Evolutionary conservation across 148 eudicot genomes (phyloP).

Genomic region (Nepenthes gracilis): DNA sequence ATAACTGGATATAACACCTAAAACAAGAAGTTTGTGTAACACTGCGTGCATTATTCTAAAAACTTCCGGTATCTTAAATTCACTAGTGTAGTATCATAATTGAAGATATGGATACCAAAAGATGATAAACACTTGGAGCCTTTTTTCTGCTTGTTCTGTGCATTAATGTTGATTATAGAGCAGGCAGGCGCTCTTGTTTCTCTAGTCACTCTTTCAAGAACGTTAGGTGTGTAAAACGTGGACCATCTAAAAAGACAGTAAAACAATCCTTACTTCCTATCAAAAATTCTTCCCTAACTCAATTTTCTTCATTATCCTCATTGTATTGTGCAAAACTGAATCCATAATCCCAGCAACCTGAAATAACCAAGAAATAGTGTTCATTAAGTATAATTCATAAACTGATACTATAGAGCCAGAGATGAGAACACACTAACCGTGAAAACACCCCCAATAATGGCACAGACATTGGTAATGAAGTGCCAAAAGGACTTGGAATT

Average conservation of each 20-base stretch:
- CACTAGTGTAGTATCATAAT: too few species aligned
- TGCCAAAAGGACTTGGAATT: slow-evolving; percentile 70
- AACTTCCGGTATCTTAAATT: too few species aligned
- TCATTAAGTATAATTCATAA: not conserved
- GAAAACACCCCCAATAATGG: slow-evolving; percentile 94
- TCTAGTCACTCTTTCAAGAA: too few species aligned
- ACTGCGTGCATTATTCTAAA: too few species aligned
- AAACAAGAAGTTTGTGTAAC: too few species aligned
- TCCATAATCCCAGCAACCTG: slow-evolving; percentile 98
- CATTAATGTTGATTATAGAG: too few species aligned
- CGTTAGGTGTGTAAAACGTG: too few species aligned
- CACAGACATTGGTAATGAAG: slow-evolving; percentile 84
- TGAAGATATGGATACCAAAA: too few species aligned
- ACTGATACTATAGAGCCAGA: not conserved
- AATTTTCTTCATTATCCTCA: slow-evolving; percentile 70
- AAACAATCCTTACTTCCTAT: slow-evolving; percentile 8
- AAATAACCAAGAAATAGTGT: slow-evolving; percentile 7
- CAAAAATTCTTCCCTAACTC: slow-evolving; percentile 81
- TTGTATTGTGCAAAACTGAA: slow-evolving; percentile 67
- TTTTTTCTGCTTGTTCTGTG: too few species aligned
- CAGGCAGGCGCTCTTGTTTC: too few species aligned
- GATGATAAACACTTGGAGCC: too few species aligned
- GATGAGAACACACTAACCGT: slow-evolving; percentile 42
- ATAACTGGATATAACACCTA: too few species aligned
- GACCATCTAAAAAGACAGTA: not conserved